Evolutionary conservation across 1,284 basidiomycete species (phyloP), one percentile per base, ranked within the genome.

Genomic region (Cutaneotrichosporon sp.): DNA sequence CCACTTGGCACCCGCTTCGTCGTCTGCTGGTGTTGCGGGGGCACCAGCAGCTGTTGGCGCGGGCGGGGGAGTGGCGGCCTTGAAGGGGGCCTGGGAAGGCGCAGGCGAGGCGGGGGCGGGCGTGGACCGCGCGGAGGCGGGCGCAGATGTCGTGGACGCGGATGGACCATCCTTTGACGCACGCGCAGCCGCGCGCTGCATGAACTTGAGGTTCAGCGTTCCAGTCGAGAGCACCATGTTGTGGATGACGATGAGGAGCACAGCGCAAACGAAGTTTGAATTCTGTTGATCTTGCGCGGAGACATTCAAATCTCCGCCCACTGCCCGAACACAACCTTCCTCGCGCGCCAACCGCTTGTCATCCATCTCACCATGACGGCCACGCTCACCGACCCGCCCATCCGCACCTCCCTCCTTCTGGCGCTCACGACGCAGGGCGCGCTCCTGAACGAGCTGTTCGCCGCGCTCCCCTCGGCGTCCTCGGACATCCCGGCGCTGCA

Each of bases 171-270:
- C 3, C 56, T 25, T 58, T 4, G 47, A 31, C 3, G 56, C 61
- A 8, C 65, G 66, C 45, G 73, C 74, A n/a, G 68, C 60, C 10
- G 72, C 77, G 14, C 77, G 68, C 66, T 79, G 77, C 77, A 79
- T 79, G 58, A 79, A 79, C 61, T 79, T 79, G 38, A 79, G 71
- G 50, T 77, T 77, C 38, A 75, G 69, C 10, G 77, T 79, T 13
- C 71, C 72, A 27, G 69, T 60, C 16, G 75, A 77, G 53, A 78
- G 69, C 38, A 71, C 70, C 73, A 76, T 63, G 36, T 56, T 45
- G n/a, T 52, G 34, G 34, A 38, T 42, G 22, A 24, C 8, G 22
- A 29, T 51, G 20, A n/a, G 43, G 20, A 16, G 2, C 22, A 9
- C n/a, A 18, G 22, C 25, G 13, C 14, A 22, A 20, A 3, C 47